These are phyloP conservation scores for Avena atlantica DNA, from an alignment of 176 grass and related monocot species.

Conservation along the genomic window DNA sequence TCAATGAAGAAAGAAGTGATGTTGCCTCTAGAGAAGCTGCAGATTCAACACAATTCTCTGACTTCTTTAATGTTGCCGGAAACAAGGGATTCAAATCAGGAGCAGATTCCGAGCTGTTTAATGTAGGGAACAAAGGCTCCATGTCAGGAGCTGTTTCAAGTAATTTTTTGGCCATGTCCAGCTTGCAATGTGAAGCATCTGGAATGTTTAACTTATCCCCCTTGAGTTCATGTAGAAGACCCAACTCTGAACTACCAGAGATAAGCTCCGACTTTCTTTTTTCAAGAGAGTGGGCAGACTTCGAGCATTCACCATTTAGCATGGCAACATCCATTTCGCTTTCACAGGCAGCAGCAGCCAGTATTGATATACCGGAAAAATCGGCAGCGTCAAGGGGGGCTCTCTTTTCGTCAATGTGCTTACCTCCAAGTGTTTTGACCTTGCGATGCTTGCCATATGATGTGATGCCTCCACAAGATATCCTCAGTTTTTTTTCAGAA, in stretches of 20 bases:
- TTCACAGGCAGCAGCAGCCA: constrained; percentile 88
- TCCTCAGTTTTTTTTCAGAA: constrained; percentile 48
- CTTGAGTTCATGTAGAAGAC: constrained; percentile 40
- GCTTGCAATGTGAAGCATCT: constrained; percentile 39
- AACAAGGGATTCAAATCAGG: constrained; percentile 40
- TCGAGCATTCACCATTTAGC: constrained; percentile 41
- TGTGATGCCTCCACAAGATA: constrained; percentile 48
- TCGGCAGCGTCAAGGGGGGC: constrained; percentile 48
- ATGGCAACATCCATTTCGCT: constrained; percentile 54
- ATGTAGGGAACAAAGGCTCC: constrained; percentile 2
- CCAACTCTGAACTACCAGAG: constrained; percentile 25
- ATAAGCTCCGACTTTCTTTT: constrained; percentile 45
- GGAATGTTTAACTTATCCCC: constrained; percentile 29
- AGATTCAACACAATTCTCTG: constrained; percentile 31
- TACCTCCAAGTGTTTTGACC: constrained; percentile 35
- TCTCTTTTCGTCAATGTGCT: constrained; percentile 38
- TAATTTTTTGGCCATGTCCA: constrained; percentile 25
- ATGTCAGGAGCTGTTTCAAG: constrained; percentile 45
- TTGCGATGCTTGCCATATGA: constrained; percentile 51
- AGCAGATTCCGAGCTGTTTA: constrained; percentile 25
- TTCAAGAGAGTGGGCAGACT: constrained; percentile 45
- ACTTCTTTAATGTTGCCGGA: constrained; percentile 3
- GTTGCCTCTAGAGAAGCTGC: neutral
- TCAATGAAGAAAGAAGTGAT: constrained; percentile 16
- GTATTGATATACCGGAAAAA: constrained; percentile 99